A percentile compares a stretch with the other conserved stretches of the same genome.
These are phyloP conservation scores for Medicago ruthenica DNA, from an alignment of 306 rosid genomes.

Conservation along the genomic window DNA sequence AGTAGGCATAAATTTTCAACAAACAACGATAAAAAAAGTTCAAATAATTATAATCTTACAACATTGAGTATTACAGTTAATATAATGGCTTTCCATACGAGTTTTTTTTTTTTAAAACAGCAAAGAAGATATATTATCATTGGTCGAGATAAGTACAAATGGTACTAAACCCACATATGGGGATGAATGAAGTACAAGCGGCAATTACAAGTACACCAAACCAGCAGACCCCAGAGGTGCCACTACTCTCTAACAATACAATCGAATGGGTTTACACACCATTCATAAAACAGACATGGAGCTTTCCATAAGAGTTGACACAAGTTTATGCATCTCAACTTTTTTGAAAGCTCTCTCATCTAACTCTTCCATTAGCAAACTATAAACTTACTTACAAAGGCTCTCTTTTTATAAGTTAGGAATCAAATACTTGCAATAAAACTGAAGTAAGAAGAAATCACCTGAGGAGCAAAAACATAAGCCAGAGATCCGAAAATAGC, in stretches of 20 bases:
- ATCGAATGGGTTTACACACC: too few species aligned
- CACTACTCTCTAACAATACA: too few species aligned
- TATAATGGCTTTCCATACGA: background rate
- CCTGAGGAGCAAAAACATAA: slow-evolving; percentile 96
- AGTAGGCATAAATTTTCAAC: background rate
- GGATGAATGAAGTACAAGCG: too few species aligned
- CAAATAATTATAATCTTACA: background rate
- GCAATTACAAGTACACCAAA: too few species aligned
- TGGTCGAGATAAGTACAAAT: too few species aligned
- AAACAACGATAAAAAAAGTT: background rate
- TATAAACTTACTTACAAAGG: background rate
- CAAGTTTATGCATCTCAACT: background rate
- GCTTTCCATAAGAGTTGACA: background rate
- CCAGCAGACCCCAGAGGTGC: too few species aligned
- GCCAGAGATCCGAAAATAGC: slow-evolving; percentile 87
- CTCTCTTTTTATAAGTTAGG: background rate
- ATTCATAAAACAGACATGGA: too few species aligned
- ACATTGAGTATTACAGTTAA: background rate
- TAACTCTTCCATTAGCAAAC: background rate
- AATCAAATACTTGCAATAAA: slow-evolving; percentile 18
- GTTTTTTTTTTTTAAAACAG: too few species aligned
- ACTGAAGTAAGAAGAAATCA: slow-evolving; percentile 43
- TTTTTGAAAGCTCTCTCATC: background rate
- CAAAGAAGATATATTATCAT: too few species aligned
- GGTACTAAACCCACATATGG: too few species aligned